phyloP scores from a whole-genome alignment of 805 yeast genomes.

The Barnettozyma sp. region DNA sequence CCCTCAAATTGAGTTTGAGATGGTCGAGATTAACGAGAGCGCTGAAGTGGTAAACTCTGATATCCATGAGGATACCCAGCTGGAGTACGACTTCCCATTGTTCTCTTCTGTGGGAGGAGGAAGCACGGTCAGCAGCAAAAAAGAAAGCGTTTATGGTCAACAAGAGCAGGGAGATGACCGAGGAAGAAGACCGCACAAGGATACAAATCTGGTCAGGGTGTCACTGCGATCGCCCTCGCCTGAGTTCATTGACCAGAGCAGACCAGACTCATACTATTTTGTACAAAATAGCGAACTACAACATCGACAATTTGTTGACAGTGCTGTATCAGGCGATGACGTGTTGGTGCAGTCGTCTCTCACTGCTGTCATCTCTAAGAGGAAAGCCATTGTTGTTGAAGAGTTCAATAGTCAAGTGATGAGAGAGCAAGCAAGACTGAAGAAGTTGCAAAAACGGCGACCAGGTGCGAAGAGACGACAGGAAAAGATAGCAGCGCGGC shows the following conservation, averaged over 20 bases:
- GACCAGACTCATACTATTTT: conserved; percentile 22
- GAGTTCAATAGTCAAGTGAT: conserved; percentile 15
- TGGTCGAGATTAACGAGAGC: conserved; percentile 14
- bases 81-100: conserved; percentile 26
- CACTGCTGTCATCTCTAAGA: conserved; percentile 5
- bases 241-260: conserved; percentile 15
- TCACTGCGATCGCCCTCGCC: conserved; percentile 24
- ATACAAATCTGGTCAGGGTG: conserved; percentile 13
- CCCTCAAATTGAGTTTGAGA: conserved; percentile 24
- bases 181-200: conserved; percentile 12
- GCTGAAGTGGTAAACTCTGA: too few species aligned
- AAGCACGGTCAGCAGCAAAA: not conserved
- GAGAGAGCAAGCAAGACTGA: conserved; percentile 9
- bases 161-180: conserved; percentile 9
- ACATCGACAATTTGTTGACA: conserved; percentile 5
- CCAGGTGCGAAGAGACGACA: too few species aligned
- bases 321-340: conserved; percentile 19
- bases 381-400: conserved; percentile 15
- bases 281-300: conserved; percentile 9
- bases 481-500: too few species aligned
- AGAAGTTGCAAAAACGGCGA: too few species aligned
- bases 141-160: too few species aligned
- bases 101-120: conserved; percentile 21
- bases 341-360: conserved; percentile 8
- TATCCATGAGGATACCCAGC: too few species aligned